Evolutionary conservation across 257 asterid species (phyloP), one percentile per base, ranked within the genome.

Genomic region (Primulina huaijiensis): DNA sequence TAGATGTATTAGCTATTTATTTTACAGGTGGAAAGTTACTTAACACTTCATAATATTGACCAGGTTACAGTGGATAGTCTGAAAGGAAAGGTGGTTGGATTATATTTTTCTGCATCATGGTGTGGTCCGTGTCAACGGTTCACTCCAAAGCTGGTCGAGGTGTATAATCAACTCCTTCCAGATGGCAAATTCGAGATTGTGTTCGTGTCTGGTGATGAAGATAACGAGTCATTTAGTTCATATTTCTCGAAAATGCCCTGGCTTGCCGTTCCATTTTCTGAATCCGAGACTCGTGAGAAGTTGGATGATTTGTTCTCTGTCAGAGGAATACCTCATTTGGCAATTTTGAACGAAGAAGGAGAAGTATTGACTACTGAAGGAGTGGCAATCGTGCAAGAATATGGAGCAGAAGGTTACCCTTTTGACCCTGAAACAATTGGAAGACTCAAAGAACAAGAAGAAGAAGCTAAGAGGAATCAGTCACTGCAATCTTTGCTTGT

Each of bases 71-170:
- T 72, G 52, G 93, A 77, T 56, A 62, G 67, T 53, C 46, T 93
- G 31, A 82, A 74, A 60, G 95, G 89, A 68, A 93, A 87, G 78
- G 78, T 29, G 21, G 77, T 90, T 1, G 96, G 96, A 8, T 43
- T 93, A 27, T 93, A 93, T 74, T 93, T 93, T 86, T 90, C 99
- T 2, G 97, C 96, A 52, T 87, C 99, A 35, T 93, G 96, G 97
- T 93, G 99, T 46, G 96, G 96, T 23, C 96, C 97, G 0, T 93
- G 99, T 80, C 92, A 62, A 19, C 78, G 75, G 0, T 90, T 90
- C 74, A 90, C 99, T 34, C 97, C 96, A 0, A 78, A 46, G 1
- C 81, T 90, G 73, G 84, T 82, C 20, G 90, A 87, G 76, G 89
- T 71, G 65, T 93, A 90, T 82, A 80, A 83, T 57, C 88, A 82